phyloP scores from a whole-genome alignment of 768 basidiomycete genomes.

The Mycena metata region DNA sequence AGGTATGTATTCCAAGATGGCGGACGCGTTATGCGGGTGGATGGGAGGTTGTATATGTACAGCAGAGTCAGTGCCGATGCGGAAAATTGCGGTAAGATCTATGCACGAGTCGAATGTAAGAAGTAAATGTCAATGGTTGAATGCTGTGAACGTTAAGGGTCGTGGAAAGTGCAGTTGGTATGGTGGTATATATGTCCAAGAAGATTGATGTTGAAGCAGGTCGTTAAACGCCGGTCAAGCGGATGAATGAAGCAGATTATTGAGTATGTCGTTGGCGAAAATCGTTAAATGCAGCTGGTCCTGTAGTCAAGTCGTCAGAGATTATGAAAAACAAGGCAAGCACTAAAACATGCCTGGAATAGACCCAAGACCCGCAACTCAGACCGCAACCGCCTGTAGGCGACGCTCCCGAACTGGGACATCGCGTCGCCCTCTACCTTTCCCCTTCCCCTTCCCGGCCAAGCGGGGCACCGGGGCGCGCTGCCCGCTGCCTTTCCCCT shows the following conservation, averaged over 20 bases:
- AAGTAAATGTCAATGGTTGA: not conserved
- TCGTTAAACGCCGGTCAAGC: not conserved
- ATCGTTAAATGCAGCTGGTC: not conserved
- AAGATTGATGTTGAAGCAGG: not conserved
- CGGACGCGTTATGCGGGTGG: too few species aligned
- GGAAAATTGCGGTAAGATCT: too few species aligned
- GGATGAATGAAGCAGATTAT: not conserved
- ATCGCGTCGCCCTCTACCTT: constrained; percentile 11
- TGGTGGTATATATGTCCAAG: not conserved
- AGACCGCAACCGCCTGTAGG: constrained; percentile 14
- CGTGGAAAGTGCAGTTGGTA: constrained; percentile 15
- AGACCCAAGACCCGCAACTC: not conserved
- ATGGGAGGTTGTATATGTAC: too few species aligned
- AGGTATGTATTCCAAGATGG: too few species aligned
- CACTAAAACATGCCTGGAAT: not conserved
- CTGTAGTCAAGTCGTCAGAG: not conserved
- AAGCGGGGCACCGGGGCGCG: constrained; percentile 16
- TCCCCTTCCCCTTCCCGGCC: constrained; percentile 2
- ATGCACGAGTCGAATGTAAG: too few species aligned
- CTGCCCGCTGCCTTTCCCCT: constrained; percentile 1
- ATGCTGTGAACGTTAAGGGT: not conserved
- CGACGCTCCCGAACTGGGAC: constrained; percentile 21
- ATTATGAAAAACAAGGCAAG: not conserved
- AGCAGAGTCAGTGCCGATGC: too few species aligned
- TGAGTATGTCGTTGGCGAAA: not conserved